Evolutionary conservation across 2,329 filamentous ascomycete species (phyloP).

Genomic region (Penicillium nordicum): DNA sequence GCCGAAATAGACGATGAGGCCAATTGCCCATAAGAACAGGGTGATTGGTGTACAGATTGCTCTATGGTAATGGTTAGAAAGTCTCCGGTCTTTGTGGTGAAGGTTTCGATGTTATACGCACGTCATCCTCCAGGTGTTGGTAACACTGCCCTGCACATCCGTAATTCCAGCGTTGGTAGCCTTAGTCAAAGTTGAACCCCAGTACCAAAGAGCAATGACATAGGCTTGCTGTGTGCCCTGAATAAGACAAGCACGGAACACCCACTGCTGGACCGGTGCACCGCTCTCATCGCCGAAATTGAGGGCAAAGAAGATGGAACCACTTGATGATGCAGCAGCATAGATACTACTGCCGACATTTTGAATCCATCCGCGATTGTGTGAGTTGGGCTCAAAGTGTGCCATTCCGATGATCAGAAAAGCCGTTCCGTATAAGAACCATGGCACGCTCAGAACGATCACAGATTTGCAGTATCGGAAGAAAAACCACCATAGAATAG

Average conservation of each 20-base stretch:
- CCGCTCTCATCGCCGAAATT: slow-evolving; percentile 66
- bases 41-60: slow-evolving; percentile 59
- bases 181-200: slow-evolving; percentile 57
- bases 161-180: slow-evolving; percentile 43
- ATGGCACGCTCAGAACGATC: slow-evolving; percentile 58
- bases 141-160: slow-evolving; percentile 35
- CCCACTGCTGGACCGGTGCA: slow-evolving; percentile 61
- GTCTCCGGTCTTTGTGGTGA: background rate
- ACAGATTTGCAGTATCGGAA: slow-evolving; percentile 58
- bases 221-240: slow-evolving; percentile 67
- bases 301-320: slow-evolving; percentile 63
- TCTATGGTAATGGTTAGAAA: slow-evolving; percentile 27
- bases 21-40: slow-evolving; percentile 55
- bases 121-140: slow-evolving; percentile 47
- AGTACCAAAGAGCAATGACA: slow-evolving; percentile 63
- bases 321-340: slow-evolving; percentile 59
- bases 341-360: slow-evolving; percentile 62
- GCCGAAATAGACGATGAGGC: slow-evolving; percentile 56
- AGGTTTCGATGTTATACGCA: slow-evolving; percentile 19
- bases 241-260: slow-evolving; percentile 64
- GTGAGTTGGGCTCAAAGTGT: slow-evolving; percentile 48
- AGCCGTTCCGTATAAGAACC: slow-evolving; percentile 60
- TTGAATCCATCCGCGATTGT: slow-evolving; percentile 53
- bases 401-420: slow-evolving; percentile 63
- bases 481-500: slow-evolving; percentile 60